phyloP scores from a whole-genome alignment of 352 stramenopile species.

The Aphanomyces cochlioides region DNA sequence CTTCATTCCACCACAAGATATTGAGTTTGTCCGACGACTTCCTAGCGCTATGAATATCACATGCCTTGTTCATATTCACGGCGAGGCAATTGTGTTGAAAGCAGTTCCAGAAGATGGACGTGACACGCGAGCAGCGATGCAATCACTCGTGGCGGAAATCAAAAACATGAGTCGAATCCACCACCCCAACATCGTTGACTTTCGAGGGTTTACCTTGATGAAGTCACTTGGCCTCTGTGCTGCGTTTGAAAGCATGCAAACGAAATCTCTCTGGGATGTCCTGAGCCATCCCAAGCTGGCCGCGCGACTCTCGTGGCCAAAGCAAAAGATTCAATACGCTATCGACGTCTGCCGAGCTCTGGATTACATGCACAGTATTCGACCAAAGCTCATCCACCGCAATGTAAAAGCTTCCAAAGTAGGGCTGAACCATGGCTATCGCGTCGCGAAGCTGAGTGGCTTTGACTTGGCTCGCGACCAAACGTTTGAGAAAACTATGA shows the following conservation, averaged over 20 bases:
- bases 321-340: constrained; percentile 38
- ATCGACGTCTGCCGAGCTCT: constrained; percentile 37
- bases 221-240: background rate
- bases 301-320: constrained; percentile 34
- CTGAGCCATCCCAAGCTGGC: constrained; percentile 6
- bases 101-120: too few species aligned
- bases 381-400: constrained; percentile 41
- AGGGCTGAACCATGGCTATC: constrained; percentile 40
- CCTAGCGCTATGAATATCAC: too few species aligned
- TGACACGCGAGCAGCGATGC: background rate
- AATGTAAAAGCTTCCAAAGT: constrained; percentile 62
- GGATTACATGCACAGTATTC: constrained; percentile 35
- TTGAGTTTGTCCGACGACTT: too few species aligned
- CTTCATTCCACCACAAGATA: too few species aligned
- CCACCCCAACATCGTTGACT: constrained; percentile 21
- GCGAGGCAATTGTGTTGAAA: too few species aligned
- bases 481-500: constrained; percentile 50
- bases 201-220: constrained; percentile 10
- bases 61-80: too few species aligned
- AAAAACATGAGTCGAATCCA: background rate
- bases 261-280: constrained; percentile 2
- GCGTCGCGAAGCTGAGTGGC: constrained; percentile 52
- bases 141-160: constrained; percentile 21
- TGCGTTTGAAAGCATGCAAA: constrained; percentile 13
- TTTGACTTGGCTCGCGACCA: constrained; percentile 52